phyloP scores from a whole-genome alignment of 2,329 filamentous ascomycete genomes.

The Botrytis sinoallii region DNA sequence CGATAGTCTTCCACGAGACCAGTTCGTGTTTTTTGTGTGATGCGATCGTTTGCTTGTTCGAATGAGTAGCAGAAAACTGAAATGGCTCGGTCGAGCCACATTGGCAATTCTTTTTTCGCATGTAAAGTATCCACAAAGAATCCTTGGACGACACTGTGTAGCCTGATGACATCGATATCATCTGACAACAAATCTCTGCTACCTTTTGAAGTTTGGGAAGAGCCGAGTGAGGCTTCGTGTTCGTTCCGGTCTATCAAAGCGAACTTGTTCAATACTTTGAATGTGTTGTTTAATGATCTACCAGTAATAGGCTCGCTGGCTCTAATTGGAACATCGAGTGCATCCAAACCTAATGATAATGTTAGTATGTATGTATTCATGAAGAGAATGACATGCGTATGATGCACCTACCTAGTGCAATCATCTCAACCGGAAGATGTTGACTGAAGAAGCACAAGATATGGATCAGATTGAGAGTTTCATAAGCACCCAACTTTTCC shows the following conservation, averaged over 20 bases:
- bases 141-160: conserved; percentile 52
- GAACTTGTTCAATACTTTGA: conserved; percentile 50
- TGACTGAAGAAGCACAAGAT: conserved; percentile 64
- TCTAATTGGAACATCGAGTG: conserved; percentile 48
- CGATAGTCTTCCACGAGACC: conserved; percentile 53
- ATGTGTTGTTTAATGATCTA: conserved; percentile 44
- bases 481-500: conserved; percentile 44
- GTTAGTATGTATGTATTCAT: not conserved
- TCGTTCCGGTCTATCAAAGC: conserved; percentile 52
- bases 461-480: conserved; percentile 63
- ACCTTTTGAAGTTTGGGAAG: conserved; percentile 34
- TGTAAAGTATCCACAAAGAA: conserved; percentile 50
- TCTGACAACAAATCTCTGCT: conserved; percentile 46
- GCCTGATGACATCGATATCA: conserved; percentile 48
- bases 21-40: conserved; percentile 42
- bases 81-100: conserved; percentile 50
- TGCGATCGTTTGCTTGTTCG: conserved; percentile 45
- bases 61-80: conserved; percentile 50
- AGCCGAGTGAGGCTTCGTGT: conserved; percentile 33
- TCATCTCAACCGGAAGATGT: conserved; percentile 63
- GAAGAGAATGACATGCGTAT: not conserved
- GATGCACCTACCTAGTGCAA: conserved; percentile 49
- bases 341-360: conserved; percentile 42
- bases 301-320: conserved; percentile 40
- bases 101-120: conserved; percentile 41